Base-by-base conservation (phyloP, 2,329 filamentous ascomycete genomes). In the Sporothrix schenckii region DNA sequence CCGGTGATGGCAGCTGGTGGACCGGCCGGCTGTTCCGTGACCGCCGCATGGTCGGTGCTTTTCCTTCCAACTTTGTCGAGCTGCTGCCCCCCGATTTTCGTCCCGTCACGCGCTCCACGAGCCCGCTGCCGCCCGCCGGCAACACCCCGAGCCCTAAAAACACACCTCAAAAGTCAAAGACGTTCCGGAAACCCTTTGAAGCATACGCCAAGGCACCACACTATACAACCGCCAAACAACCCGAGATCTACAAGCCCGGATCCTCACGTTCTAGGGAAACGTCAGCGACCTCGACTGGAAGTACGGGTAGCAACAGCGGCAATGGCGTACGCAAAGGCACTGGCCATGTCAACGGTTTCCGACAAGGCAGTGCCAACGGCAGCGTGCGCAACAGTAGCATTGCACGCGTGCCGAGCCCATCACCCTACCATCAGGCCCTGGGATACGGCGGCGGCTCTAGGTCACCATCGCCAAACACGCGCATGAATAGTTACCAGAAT, bases 1-100 rank as follows among this genome's bases (percentile, higher is more conserved):
- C 95, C 24, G 95, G 95, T 73, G 95, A 99, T 81, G 95, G 95
- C 68, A 94, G 92, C 61, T 99, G 95, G 95, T 99, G 95, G 95
- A 97, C 94, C 81, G 95, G 95, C 63, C 89, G 94, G 73, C 82
- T 99, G 78, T 92, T 90, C 78, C 89, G 95, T 75, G 95, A 99
- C 81, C 91, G 92, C 79, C 89, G 94, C 77, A 93, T 94, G 77
- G 90, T 97, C 76, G 95, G 95, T 69, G 85, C 95, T 24, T 99
- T 99, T 77, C 95, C 95, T 0, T 97, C 94, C 77, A 99, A 99
- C 81, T 99, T 99, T 78, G 95, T 99, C 78, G 88, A 96, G 78
- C 87, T 99, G 6, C 86, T 99, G 44, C 91, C 92, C 69, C 89
- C 95, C 72, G 88, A 89, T 78, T 98, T 96, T 79, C 89, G 92